A percentile compares a stretch with the other conserved stretches of the same genome.
Evolutionary conservation across 164 flowering plant species (phyloP).

Genomic region (Dillenia turbinata): DNA sequence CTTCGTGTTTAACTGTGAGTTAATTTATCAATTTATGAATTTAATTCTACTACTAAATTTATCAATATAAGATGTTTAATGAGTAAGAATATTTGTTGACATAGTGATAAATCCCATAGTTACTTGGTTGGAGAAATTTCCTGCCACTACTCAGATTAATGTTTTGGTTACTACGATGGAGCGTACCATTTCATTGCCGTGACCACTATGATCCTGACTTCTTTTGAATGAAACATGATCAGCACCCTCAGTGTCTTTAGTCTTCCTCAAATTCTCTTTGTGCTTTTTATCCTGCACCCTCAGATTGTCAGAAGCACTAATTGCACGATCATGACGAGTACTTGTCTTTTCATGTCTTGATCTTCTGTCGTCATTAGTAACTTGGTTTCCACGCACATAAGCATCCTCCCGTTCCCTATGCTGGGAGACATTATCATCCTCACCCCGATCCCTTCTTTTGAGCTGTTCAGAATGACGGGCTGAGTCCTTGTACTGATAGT

Average conservation of each 20-base stretch:
- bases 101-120: no score
- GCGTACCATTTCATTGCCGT: conserved; percentile 60
- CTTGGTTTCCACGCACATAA: conserved; percentile 44
- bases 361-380: conserved; percentile 50
- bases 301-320: conserved; percentile 38
- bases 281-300: conserved; percentile 47
- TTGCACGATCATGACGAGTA: conserved; percentile 40
- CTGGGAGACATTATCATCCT: conserved; percentile 45
- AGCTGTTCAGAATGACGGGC: conserved; percentile 48
- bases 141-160: no score
- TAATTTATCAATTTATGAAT: no score
- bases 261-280: conserved; percentile 47
- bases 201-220: conserved; percentile 48
- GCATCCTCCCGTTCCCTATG: conserved; percentile 68
- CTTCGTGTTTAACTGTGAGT: no score
- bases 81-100: no score
- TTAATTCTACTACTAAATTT: no score
- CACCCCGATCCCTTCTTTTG: conserved; percentile 59
- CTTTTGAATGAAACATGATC: conserved; percentile 39
- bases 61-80: no score
- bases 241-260: conserved; percentile 48
- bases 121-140: no score
- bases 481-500: conserved; percentile 47
- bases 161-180: background rate
- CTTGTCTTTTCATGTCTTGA: conserved; percentile 62